Evolutionary conservation across 2,329 filamentous ascomycete genomes (phyloP).

Genomic region (Tolypocladium guangdongense): DNA sequence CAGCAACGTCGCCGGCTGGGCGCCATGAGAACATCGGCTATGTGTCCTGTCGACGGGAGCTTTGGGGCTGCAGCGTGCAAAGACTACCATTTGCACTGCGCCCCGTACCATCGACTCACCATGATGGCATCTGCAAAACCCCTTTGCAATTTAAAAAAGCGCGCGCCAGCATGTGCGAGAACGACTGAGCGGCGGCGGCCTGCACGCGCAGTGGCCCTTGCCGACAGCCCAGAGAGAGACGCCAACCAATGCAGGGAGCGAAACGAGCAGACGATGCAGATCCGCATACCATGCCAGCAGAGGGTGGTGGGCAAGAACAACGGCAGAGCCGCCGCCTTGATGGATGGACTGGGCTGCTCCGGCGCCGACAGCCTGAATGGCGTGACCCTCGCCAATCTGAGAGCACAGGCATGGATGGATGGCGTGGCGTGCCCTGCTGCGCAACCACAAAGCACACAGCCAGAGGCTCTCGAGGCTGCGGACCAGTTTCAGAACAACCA

Average conservation of each 20-base stretch:
- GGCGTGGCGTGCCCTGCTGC: background rate
- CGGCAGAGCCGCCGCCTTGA: background rate
- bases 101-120: background rate
- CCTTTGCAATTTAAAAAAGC: background rate
- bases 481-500: background rate
- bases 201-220: background rate
- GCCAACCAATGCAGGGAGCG: background rate
- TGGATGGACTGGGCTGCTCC: background rate
- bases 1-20: background rate
- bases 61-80: background rate
- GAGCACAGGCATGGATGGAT: background rate
- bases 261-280: background rate
- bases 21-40: background rate
- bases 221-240: background rate
- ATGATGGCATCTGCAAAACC: background rate
- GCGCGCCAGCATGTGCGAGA: background rate
- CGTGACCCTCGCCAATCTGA: conserved; percentile 17
- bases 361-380: conserved; percentile 3
- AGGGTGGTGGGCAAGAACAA: background rate
- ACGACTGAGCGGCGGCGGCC: background rate
- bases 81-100: background rate
- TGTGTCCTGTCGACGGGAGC: background rate
- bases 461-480: background rate
- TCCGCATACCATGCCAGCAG: background rate
- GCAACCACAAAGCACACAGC: background rate